Evolutionary conservation across 1,284 basidiomycete species (phyloP).

Genomic region (Farysia itapuensis): DNA sequence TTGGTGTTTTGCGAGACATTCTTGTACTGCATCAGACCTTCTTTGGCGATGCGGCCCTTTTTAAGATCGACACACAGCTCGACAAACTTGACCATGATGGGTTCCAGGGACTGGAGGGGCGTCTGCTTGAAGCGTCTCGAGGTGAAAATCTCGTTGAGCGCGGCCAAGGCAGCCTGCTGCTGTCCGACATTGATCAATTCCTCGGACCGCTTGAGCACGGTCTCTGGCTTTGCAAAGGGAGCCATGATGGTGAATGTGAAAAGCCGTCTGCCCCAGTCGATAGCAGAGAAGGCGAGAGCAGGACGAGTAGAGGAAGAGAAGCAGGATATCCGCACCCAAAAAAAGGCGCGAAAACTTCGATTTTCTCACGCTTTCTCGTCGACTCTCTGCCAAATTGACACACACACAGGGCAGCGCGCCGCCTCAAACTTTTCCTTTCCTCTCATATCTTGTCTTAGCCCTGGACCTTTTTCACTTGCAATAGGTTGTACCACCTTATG

Average conservation of each 20-base stretch:
- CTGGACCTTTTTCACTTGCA: no score
- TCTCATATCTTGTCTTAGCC: no score
- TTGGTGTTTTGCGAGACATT: slow-evolving; percentile 80
- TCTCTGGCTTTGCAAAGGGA: slow-evolving; percentile 86
- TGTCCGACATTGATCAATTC: slow-evolving; percentile 88
- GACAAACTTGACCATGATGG: slow-evolving; percentile 85
- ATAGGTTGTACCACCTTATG: no score
- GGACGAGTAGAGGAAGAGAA: neutral
- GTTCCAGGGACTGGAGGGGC: slow-evolving; percentile 84
- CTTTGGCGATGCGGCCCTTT: slow-evolving; percentile 89
- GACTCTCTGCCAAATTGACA: no score
- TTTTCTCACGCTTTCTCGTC: no score
- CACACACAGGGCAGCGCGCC: no score
- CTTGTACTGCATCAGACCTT: slow-evolving; percentile 80
- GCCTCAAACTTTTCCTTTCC: no score
- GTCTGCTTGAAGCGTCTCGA: slow-evolving; percentile 93
- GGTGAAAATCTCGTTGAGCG: slow-evolving; percentile 85
- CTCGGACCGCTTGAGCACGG: slow-evolving; percentile 83
- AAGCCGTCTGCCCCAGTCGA: neutral
- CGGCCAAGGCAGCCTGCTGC: slow-evolving; percentile 81
- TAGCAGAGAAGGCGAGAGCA: slow-evolving; percentile 34
- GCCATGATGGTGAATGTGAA: slow-evolving; percentile 64
- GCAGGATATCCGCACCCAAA: no score
- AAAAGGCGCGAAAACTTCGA: no score
- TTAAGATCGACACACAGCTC: slow-evolving; percentile 95